Evolutionary conservation across 306 rosid genomes (phyloP).

Genomic region (Malus domestica): ASM211411v1 NC_041793.1:23890001-23890500

Average conservation of each 20-base stretch:
- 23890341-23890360: not conserved
- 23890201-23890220: not conserved
- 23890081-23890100: not conserved
- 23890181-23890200: not conserved
- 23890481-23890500: not conserved
- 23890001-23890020: too few species aligned
- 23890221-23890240: not conserved
- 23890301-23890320: too few species aligned
- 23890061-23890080: not conserved
- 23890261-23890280: not conserved
- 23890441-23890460: not conserved
- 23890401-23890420: not conserved
- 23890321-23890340: too few species aligned
- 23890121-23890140: not conserved
- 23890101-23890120: too few species aligned
- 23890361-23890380: too few species aligned
- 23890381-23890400: too few species aligned
- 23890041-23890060: too few species aligned
- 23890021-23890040: not conserved
- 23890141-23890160: not conserved
- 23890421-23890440: not conserved
- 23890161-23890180: not conserved
- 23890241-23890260: not conserved
- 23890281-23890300: not conserved
- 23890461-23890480: not conserved